These are phyloP conservation scores for Citrus inodora DNA, from an alignment of 345 rosid genomes.

Conservation along the genomic window DNA sequence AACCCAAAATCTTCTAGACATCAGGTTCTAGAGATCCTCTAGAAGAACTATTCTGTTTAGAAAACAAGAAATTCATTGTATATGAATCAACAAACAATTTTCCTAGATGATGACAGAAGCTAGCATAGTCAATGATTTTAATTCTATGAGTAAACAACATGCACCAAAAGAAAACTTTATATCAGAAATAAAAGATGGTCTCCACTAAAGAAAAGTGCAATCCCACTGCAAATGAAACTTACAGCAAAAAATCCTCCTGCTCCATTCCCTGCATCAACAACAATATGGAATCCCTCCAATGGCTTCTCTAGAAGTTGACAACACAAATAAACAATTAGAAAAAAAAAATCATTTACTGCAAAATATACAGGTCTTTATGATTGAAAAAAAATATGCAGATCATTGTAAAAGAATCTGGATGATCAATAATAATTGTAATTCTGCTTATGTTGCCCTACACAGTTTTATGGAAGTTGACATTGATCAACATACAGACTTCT, in stretches of 20 bases:
- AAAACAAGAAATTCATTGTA: not conserved
- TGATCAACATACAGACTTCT: not conserved
- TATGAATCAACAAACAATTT: not conserved
- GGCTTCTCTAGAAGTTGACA: constrained; percentile 71
- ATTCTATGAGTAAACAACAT: not conserved
- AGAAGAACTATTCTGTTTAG: not conserved
- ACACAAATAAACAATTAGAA: constrained; percentile 24
- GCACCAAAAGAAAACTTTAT: not conserved
- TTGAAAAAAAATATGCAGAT: not conserved
- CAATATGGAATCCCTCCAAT: constrained; percentile 88
- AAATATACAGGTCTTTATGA: not conserved
- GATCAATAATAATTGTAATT: not conserved
- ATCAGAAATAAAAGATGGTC: not conserved
- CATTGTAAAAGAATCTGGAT: not conserved
- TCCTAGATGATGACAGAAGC: not conserved
- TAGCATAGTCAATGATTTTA: not conserved
- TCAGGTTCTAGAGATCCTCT: not conserved
- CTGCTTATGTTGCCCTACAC: not conserved
- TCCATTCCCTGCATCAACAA: constrained; percentile 99
- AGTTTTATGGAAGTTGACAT: not conserved
- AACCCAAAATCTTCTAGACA: not conserved
- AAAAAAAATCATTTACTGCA: constrained; percentile 12
- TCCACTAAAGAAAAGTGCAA: not conserved
- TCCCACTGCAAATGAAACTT: constrained; percentile 33
- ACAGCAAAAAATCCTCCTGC: constrained; percentile 98